phyloP scores from a whole-genome alignment of 495 filamentous ascomycete species.

The Cercophora sp. region DNA sequence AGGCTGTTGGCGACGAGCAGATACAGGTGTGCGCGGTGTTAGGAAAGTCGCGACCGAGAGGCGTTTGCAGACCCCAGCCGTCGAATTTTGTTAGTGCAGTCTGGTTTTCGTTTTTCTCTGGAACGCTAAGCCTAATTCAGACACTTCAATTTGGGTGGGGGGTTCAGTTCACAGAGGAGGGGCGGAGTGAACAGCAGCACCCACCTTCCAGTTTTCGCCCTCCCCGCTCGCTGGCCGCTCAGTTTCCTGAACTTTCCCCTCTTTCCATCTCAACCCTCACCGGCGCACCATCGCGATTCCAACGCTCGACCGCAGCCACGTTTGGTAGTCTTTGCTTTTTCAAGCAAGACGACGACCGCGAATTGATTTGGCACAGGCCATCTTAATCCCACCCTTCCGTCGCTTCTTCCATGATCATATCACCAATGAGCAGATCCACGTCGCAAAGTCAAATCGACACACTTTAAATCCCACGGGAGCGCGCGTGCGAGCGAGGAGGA shows the following conservation, averaged over 20 bases:
- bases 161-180: conserved; percentile 6
- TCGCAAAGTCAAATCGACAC: conserved; percentile 49
- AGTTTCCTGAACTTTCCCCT: conserved; percentile 35
- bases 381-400: conserved; percentile 20
- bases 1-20: neutral
- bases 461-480: conserved; percentile 59
- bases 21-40: no score
- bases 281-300: conserved; percentile 8
- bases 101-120: conserved; percentile 12
- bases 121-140: conserved; percentile 9
- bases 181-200: conserved; percentile 1
- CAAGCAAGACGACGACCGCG: conserved; percentile 22
- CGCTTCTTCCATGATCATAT: conserved; percentile 49
- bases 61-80: conserved; percentile 12
- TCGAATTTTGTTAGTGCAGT: conserved; percentile 13
- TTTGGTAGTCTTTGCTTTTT: conserved; percentile 23
- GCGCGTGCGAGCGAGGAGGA: conserved; percentile 46
- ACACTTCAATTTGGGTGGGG: conserved; percentile 11
- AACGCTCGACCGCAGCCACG: conserved; percentile 3
- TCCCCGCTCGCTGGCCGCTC: conserved; percentile 20
- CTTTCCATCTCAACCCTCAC: conserved; percentile 19
- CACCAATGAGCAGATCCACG: conserved; percentile 55
- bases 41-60: no score
- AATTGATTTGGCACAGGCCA: conserved; percentile 24
- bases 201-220: conserved; percentile 29